Evolutionary conservation across 1,284 basidiomycete species (phyloP).

Genomic region (Trametes hirsuta): DNA sequence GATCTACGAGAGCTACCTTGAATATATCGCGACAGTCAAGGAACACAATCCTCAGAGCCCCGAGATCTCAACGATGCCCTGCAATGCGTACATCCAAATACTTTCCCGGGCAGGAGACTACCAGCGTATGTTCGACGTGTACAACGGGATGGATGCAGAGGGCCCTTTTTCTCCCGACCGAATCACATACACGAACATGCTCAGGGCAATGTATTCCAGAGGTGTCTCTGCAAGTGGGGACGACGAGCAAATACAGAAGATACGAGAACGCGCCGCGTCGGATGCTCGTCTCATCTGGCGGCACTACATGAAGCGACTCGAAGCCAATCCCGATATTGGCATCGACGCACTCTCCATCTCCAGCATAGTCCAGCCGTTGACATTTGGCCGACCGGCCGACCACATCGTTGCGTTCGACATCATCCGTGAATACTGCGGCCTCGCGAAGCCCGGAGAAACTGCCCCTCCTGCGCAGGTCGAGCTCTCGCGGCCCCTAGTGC

Average conservation of each 20-base stretch:
- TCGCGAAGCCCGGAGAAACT: constrained; percentile 49
- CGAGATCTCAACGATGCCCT: constrained; percentile 50
- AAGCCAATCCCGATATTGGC: constrained; percentile 45
- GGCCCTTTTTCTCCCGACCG: constrained; percentile 60
- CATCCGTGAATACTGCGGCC: constrained; percentile 62
- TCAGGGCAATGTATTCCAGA: constrained; percentile 50
- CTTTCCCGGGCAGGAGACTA: constrained; percentile 59
- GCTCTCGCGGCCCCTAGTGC: constrained; percentile 51
- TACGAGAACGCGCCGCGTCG: constrained; percentile 38
- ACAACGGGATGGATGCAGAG: constrained; percentile 59
- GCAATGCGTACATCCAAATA: constrained; percentile 64
- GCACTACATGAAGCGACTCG: constrained; percentile 55
- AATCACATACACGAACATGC: constrained; percentile 63
- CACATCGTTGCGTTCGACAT: constrained; percentile 66
- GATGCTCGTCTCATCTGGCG: constrained; percentile 73
- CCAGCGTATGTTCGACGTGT: constrained; percentile 73
- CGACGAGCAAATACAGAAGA: neutral
- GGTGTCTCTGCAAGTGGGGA: constrained; percentile 12
- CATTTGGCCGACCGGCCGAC: constrained; percentile 57
- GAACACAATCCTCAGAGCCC: constrained; percentile 47
- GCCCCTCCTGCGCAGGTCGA: constrained; percentile 40
- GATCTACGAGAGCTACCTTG: constrained; percentile 57
- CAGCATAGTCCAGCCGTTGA: constrained; percentile 53
- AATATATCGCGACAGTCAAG: constrained; percentile 51
- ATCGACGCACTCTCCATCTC: constrained; percentile 57